Evolutionary conservation across 139 green algal species (phyloP), one percentile per base, ranked within the genome.

Genomic region (Zygnema circumcarinatum): DNA sequence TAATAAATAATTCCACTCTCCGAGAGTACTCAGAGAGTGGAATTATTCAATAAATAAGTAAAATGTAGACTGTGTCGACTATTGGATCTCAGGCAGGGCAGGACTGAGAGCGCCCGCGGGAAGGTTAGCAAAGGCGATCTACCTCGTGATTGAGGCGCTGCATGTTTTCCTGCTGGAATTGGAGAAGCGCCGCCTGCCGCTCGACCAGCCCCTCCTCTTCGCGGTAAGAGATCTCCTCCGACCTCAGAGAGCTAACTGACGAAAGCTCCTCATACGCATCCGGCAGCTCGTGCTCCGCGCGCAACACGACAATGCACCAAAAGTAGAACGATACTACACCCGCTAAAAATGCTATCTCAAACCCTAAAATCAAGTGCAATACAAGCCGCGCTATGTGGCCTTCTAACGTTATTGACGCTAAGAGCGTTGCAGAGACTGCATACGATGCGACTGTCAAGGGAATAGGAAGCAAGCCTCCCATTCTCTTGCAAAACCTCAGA

Each of bases 121-220:
- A n/a, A n/a, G n/a, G n/a, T n/a, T n/a, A n/a, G n/a, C n/a, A n/a
- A n/a, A n/a, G n/a, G n/a, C n/a, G n/a, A n/a, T 78, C 11, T 20
- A 41, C 69, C 69, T 78, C 69, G 3, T 52, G 36, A 41, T 41
- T 78, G 11, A 78, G 69, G 35, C 16, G 69, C 35, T 41, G 69
- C 3, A 78, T 39, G 7, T 39, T 41, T 11, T 78, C 69, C 35
- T 38, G 69, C 69, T 78, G 69, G 36, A 78, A 78, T 11, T 41
- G 69, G 11, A 78, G 69, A 3, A 78, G 69, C 7, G 36, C 11
- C 35, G 69, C 69, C 69, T 78, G 69, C 11, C 69, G 7, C 69
- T 78, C 69, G 11, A 78, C 69, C 16, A 78, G 16, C 35, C 36
- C 36, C 69, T 41, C 69, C 36, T 78, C 36, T 3, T 78, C 69